Conservation (phyloP, 768 basidiomycete species). For the Nidularia pulvinata region DNA sequence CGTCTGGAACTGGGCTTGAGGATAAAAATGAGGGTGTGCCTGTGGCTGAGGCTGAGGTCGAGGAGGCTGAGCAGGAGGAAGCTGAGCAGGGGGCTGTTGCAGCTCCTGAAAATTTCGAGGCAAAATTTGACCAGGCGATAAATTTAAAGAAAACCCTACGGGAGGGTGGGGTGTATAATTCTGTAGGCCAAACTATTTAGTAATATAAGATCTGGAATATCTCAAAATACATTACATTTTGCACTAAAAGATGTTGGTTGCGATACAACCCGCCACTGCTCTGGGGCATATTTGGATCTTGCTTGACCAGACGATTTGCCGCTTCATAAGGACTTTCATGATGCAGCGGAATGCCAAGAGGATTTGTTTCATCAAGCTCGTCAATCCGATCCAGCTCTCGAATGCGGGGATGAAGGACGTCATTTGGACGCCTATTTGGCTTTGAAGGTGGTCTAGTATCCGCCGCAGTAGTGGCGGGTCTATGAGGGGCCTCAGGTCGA, state of each 20-base stretch:
- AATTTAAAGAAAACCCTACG: constrained; percentile 45
- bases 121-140: constrained; percentile 57
- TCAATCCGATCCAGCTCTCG: constrained; percentile 69
- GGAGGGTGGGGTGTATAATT: constrained; percentile 26
- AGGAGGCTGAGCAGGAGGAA: constrained; percentile 5
- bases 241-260: constrained; percentile 15
- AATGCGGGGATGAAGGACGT: constrained; percentile 8
- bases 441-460: constrained; percentile 12
- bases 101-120: constrained; percentile 31
- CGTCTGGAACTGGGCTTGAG: background rate
- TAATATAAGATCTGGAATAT: background rate
- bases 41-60: constrained; percentile 7
- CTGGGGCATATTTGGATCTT: constrained; percentile 15
- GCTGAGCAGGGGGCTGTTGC: too few relatives aligned
- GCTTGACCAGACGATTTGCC: constrained; percentile 30
- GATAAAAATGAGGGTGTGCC: constrained; percentile 5
- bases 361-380: constrained; percentile 76
- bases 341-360: constrained; percentile 62
- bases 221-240: constrained; percentile 2
- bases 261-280: constrained; percentile 13
- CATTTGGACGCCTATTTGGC: constrained; percentile 10
- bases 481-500: constrained; percentile 16
- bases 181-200: constrained; percentile 10
- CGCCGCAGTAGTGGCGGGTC: constrained; percentile 16
- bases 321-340: constrained; percentile 81